These are phyloP conservation scores for Exsudoporus frostii DNA, from an alignment of 768 basidiomycete species.

Conservation along the genomic window DNA sequence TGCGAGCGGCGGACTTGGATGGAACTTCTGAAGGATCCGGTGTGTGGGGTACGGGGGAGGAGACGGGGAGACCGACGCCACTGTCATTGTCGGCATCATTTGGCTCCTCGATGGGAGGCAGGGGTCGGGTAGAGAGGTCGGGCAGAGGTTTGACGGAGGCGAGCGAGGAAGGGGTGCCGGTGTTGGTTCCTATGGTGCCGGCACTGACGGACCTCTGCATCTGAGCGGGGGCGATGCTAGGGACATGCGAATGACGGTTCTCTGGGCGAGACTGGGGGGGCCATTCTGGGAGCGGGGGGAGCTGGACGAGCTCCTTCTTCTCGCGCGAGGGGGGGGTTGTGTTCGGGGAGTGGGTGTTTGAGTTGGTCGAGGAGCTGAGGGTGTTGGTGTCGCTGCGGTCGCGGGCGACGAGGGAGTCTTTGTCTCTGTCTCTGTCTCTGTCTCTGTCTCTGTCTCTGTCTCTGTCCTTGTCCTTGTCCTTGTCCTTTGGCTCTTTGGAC, in stretches of 20 bases:
- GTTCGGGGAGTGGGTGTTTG: conserved; percentile 23
- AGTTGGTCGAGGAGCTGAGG: conserved; percentile 26
- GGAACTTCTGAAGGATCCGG: conserved; percentile 21
- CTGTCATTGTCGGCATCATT: conserved; percentile 34
- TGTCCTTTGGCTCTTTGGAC: conserved; percentile 52
- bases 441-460: conserved; percentile 29
- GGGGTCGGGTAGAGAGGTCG: conserved; percentile 51
- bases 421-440: conserved; percentile 27
- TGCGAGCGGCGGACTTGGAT: conserved; percentile 35
- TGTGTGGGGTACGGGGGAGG: conserved; percentile 28
- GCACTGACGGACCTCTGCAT: conserved; percentile 29
- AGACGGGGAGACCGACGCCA: conserved; percentile 35
- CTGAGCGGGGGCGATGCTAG: conserved; percentile 16
- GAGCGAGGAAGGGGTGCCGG: conserved; percentile 44
- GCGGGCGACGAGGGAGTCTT: conserved; percentile 26
- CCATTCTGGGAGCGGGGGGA: conserved; percentile 67
- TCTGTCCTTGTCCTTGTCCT: conserved; percentile 51
- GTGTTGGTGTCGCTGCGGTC: conserved; percentile 35
- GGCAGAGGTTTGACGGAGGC: conserved; percentile 70
- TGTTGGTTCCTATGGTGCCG: conserved; percentile 32
- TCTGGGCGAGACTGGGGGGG: conserved; percentile 45
- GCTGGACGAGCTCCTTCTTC: conserved; percentile 48
- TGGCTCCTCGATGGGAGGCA: conserved; percentile 47
- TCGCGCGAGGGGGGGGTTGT: conserved; percentile 42
- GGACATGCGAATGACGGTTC: conserved; percentile 18